These are phyloP conservation scores for Malus orientalis DNA, from an alignment of 306 rosid genomes.

Conservation along the genomic window DNA sequence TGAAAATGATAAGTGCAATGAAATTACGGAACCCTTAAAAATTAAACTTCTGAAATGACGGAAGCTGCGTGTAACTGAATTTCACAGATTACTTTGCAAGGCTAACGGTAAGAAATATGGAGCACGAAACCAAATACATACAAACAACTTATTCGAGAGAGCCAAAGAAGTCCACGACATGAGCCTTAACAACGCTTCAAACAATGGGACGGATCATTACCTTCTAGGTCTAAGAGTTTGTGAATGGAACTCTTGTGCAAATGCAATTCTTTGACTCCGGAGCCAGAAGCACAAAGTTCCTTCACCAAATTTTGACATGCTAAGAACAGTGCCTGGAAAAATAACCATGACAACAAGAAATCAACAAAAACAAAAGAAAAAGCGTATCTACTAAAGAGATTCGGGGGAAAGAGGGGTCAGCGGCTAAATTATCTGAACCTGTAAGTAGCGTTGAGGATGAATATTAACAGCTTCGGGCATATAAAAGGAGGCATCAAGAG, in stretches of 20 bases:
- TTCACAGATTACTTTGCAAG: too few species aligned
- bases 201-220: slow-evolving; percentile 23
- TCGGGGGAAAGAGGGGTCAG: background rate
- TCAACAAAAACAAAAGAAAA: background rate
- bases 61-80: too few species aligned
- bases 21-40: background rate
- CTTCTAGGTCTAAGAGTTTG: slow-evolving; percentile 67
- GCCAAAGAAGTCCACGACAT: background rate
- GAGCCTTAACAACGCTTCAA: background rate
- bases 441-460: slow-evolving; percentile 58
- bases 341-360: slow-evolving; percentile 14
- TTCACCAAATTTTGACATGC: slow-evolving; percentile 59
- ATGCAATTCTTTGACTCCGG: slow-evolving; percentile 41
- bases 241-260: slow-evolving; percentile 47
- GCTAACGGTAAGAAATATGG: too few species aligned
- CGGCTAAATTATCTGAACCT: slow-evolving; percentile 36
- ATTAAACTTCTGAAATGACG: too few species aligned
- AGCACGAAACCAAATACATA: background rate
- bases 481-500: slow-evolving; percentile 55
- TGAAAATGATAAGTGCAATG: background rate
- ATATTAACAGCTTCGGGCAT: slow-evolving; percentile 88
- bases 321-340: slow-evolving; percentile 57
- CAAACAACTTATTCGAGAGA: background rate
- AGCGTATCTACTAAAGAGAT: background rate
- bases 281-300: slow-evolving; percentile 32